phyloP scores from a whole-genome alignment of 257 asterid species.

The Dorcoceras hygrometricum region DNA sequence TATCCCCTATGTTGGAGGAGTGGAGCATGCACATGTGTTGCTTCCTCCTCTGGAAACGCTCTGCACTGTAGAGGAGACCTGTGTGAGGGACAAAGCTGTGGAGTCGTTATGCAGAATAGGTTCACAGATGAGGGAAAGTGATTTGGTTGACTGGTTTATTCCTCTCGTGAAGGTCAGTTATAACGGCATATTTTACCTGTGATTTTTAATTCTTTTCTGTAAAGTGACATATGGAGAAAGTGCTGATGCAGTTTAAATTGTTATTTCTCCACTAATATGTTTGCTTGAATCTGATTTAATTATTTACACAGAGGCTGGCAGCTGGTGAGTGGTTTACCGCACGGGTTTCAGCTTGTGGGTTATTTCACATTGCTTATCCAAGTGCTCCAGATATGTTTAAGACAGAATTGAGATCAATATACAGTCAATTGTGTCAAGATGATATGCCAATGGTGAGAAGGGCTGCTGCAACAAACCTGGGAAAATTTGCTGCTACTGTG shows the following conservation, averaged over 20 bases:
- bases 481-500: slow-evolving; percentile 48
- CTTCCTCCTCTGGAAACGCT: slow-evolving; percentile 90
- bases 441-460: slow-evolving; percentile 36
- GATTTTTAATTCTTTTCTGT: background rate
- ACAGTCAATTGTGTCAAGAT: slow-evolving; percentile 20
- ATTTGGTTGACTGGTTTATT: slow-evolving; percentile 48
- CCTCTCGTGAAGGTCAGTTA: slow-evolving; percentile 51
- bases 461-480: slow-evolving; percentile 46
- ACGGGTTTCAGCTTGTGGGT: slow-evolving; percentile 53
- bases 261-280: background rate
- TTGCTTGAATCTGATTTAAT: background rate
- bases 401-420: slow-evolving; percentile 31
- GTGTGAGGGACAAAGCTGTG: slow-evolving; percentile 93
- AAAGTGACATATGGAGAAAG: background rate
- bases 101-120: slow-evolving; percentile 93
- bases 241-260: slow-evolving; percentile 7
- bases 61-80: slow-evolving; percentile 88
- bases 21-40: slow-evolving; percentile 86
- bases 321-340: slow-evolving; percentile 55
- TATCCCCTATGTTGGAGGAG: slow-evolving; percentile 94
- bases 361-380: slow-evolving; percentile 54
- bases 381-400: slow-evolving; percentile 36
- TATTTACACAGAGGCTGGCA: slow-evolving; percentile 39
- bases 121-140: slow-evolving; percentile 85
- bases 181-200: background rate